Conservation (phyloP, 1,284 basidiomycete genomes). For the Stygiomarasmius scandens region DNA sequence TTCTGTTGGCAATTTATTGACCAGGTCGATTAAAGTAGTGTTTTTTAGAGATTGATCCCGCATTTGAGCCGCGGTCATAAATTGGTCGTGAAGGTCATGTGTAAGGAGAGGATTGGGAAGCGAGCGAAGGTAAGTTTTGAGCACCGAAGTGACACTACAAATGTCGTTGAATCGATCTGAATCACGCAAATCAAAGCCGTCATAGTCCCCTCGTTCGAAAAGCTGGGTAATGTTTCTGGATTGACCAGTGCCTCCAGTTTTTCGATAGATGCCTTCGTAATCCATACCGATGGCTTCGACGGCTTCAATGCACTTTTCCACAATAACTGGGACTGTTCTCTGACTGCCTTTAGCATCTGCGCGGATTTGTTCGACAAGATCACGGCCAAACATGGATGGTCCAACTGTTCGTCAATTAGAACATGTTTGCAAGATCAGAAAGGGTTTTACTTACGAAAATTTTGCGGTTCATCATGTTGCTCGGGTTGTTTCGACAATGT, state of each 20-base stretch:
- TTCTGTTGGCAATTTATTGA: constrained; percentile 80
- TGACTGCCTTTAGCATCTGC: constrained; percentile 69
- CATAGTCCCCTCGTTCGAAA: constrained; percentile 92
- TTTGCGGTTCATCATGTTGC: constrained; percentile 40
- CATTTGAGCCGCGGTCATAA: constrained; percentile 76
- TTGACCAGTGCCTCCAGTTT: constrained; percentile 92
- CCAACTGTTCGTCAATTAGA: no score
- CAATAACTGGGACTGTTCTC: constrained; percentile 81
- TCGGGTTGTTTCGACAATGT: constrained; percentile 11
- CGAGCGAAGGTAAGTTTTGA: constrained; percentile 95
- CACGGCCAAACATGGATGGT: constrained; percentile 90
- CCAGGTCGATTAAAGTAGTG: constrained; percentile 66
- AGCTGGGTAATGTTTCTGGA: constrained; percentile 92
- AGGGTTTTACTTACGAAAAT: constrained; percentile 57
- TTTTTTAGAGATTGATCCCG: constrained; percentile 67
- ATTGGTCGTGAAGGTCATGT: constrained; percentile 88
- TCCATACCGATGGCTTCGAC: constrained; percentile 90
- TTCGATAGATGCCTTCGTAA: constrained; percentile 96
- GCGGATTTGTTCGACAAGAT: constrained; percentile 81
- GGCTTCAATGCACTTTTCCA: constrained; percentile 93
- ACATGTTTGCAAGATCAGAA: constrained; percentile 3
- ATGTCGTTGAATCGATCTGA: constrained; percentile 95
- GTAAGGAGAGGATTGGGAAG: constrained; percentile 92
- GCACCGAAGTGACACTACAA: constrained; percentile 92
- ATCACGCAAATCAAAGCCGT: constrained; percentile 87